Evolutionary conservation across 2,329 filamentous ascomycete genomes (phyloP).

Genomic region (Talaromyces amestolkiae): DNA sequence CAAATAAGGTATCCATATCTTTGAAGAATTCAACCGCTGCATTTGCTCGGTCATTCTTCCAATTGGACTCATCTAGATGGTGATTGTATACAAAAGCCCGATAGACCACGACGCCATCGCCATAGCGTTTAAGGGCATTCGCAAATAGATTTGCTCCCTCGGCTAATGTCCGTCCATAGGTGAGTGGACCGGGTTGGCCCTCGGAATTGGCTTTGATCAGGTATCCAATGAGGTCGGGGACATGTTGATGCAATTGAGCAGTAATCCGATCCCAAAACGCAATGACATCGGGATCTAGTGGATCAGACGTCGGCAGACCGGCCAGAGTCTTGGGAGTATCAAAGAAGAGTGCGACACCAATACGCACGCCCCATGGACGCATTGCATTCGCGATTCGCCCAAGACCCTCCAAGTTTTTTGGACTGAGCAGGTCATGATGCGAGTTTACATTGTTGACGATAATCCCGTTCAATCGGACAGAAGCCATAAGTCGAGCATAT

Average conservation of each 20-base stretch:
- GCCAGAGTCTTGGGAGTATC: slow-evolving; percentile 60
- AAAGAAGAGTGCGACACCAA: slow-evolving; percentile 68
- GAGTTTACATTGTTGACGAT: slow-evolving; percentile 73
- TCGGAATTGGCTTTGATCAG: slow-evolving; percentile 71
- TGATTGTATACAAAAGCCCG: slow-evolving; percentile 68
- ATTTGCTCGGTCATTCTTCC: slow-evolving; percentile 67
- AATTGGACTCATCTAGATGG: slow-evolving; percentile 56
- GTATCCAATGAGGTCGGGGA: slow-evolving; percentile 68
- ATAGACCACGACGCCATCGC: slow-evolving; percentile 63
- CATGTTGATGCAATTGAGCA: slow-evolving; percentile 55
- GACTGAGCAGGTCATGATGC: slow-evolving; percentile 56
- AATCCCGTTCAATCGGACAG: slow-evolving; percentile 64
- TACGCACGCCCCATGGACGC: slow-evolving; percentile 64
- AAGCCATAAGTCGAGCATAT: slow-evolving; percentile 66
- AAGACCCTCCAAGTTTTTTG: slow-evolving; percentile 60
- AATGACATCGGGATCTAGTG: slow-evolving; percentile 59
- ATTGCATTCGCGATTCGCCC: slow-evolving; percentile 62
- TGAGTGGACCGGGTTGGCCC: slow-evolving; percentile 64
- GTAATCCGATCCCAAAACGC: slow-evolving; percentile 63
- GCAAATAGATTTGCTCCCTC: slow-evolving; percentile 70
- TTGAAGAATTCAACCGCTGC: slow-evolving; percentile 67
- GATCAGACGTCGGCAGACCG: slow-evolving; percentile 62
- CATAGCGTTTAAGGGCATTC: slow-evolving; percentile 54
- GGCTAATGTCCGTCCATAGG: slow-evolving; percentile 67
- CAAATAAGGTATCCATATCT: slow-evolving; percentile 62